Conservation (phyloP, 2,329 filamentous ascomycete genomes). For the Colletotrichum acutatum region DNA sequence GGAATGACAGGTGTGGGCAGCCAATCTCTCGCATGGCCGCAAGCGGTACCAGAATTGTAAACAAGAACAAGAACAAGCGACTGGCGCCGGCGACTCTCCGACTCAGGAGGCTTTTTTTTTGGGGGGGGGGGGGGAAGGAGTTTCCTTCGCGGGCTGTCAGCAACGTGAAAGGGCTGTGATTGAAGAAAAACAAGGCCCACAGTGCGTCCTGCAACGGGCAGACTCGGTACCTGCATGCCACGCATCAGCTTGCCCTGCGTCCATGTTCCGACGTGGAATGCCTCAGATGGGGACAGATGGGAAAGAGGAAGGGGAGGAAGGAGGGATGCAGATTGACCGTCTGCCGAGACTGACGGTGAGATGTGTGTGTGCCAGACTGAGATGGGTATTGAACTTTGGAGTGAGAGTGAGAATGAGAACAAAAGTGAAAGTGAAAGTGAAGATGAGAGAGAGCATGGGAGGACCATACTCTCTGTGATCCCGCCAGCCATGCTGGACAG, state of each 20-base stretch:
- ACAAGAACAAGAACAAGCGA: slow-evolving; percentile 2
- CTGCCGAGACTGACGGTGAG: not conserved
- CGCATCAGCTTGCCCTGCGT: slow-evolving; percentile 29
- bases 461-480: not conserved
- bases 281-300: not conserved
- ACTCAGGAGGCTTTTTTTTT: slow-evolving; percentile 4
- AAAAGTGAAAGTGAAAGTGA: not conserved
- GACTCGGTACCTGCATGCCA: slow-evolving; percentile 36
- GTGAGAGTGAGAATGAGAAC: not conserved
- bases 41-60: slow-evolving; percentile 18
- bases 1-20: slow-evolving; percentile 34
- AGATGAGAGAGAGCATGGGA: not conserved
- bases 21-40: slow-evolving; percentile 29
- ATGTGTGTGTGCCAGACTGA: not conserved
- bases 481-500: not conserved
- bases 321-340: not conserved
- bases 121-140: not conserved
- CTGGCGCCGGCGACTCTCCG: not conserved
- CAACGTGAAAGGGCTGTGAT: not conserved
- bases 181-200: slow-evolving; percentile 23
- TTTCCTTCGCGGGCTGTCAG: not conserved
- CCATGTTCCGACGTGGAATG: slow-evolving; percentile 23
- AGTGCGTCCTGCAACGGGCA: slow-evolving; percentile 13
- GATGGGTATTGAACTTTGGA: not conserved
- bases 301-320: too few relatives aligned